Conservation (phyloP, 2,329 filamentous ascomycete species). For the Fusarium secorum region DNA sequence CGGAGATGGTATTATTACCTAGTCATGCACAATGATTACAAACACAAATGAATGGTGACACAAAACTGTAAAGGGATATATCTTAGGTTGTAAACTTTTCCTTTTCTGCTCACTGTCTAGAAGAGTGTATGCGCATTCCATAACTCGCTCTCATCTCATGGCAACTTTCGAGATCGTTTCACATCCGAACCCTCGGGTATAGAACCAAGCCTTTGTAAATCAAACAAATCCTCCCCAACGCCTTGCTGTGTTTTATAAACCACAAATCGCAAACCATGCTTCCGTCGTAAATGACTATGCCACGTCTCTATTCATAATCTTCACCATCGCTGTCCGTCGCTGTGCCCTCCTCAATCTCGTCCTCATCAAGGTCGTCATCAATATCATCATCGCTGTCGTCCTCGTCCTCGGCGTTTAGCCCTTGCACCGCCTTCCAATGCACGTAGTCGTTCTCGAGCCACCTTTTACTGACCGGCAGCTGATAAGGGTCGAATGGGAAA, state of each 20-base stretch:
- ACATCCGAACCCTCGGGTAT: conserved; percentile 16
- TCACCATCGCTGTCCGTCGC: conserved; percentile 59
- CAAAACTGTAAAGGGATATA: neutral
- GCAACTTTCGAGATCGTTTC: neutral
- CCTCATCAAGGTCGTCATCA: conserved; percentile 58
- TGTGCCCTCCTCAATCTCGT: conserved; percentile 58
- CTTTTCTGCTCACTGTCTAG: neutral
- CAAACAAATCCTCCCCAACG: conserved; percentile 29
- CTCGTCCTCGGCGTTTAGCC: conserved; percentile 67
- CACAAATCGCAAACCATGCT: conserved; percentile 7
- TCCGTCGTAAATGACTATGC: neutral
- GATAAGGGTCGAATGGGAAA: conserved; percentile 97
- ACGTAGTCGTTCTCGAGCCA: conserved; percentile 90
- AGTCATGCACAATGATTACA: neutral
- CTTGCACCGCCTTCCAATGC: conserved; percentile 78
- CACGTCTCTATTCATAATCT: conserved; percentile 47
- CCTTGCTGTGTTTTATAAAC: conserved; percentile 27
- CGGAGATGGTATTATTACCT: neutral
- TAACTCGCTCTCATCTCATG: conserved; percentile 12
- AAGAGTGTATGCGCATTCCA: neutral
- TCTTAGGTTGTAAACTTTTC: neutral
- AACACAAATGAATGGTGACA: neutral
- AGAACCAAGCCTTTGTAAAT: conserved; percentile 20
- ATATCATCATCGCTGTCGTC: conserved; percentile 63
- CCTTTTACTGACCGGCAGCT: conserved; percentile 82